Percentiles rank a stretch among this genome's conserved stretches.
Conservation (phyloP, 1,284 basidiomycete genomes). For the Neonothopanus nambi region DNA sequence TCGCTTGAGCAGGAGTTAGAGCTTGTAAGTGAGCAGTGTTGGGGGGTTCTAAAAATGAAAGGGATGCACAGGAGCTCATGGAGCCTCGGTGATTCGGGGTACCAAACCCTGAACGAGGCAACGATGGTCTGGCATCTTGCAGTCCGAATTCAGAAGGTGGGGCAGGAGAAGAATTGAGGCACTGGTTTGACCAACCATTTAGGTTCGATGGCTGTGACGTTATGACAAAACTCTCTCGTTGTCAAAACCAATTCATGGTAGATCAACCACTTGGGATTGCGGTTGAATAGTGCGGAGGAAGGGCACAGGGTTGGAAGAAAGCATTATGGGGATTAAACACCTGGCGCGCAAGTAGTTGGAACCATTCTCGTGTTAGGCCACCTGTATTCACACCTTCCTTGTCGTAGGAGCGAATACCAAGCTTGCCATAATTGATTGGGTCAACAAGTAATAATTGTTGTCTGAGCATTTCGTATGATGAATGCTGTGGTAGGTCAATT, state of each 20-base stretch:
- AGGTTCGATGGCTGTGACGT: constrained; percentile 95
- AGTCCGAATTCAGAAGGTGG: constrained; percentile 18
- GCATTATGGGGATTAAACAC: constrained; percentile 99
- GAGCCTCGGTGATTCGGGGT: constrained; percentile 2
- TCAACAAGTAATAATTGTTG: constrained; percentile 88
- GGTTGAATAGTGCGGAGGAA: constrained; percentile 95
- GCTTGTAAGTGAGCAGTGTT: constrained; percentile 16
- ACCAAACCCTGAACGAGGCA: neutral
- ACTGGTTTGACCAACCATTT: constrained; percentile 99
- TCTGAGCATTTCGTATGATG: constrained; percentile 91
- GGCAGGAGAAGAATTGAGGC: constrained; percentile 83
- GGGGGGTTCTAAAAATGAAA: constrained; percentile 8
- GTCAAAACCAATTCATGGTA: constrained; percentile 65
- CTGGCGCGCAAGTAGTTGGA: constrained; percentile 94
- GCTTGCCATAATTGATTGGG: constrained; percentile 97
- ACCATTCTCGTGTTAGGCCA: constrained; percentile 98
- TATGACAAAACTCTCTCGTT: constrained; percentile 91
- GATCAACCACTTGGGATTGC: constrained; percentile 71
- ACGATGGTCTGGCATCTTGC: constrained; percentile 6
- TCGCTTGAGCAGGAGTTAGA: constrained; percentile 29
- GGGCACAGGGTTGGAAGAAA: constrained; percentile 97
- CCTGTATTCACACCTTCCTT: constrained; percentile 99
- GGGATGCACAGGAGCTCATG: constrained; percentile 6
- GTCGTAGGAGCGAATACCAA: constrained; percentile 95
- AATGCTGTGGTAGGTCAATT: constrained; percentile 89